These are phyloP conservation scores for Deinandra increscens DNA, from an alignment of 129 eudicot species.

Conservation along the genomic window DNA sequence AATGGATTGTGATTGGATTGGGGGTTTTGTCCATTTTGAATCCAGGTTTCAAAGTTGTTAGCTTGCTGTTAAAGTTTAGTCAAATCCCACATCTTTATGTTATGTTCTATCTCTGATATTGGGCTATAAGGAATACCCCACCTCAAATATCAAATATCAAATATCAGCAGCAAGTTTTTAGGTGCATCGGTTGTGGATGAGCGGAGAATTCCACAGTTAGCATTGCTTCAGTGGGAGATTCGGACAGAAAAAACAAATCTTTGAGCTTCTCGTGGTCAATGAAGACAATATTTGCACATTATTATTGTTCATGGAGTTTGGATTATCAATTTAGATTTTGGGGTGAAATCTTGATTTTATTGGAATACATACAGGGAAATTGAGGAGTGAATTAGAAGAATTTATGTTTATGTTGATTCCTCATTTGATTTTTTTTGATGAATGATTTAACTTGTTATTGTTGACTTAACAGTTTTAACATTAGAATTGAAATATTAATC, in stretches of 20 bases:
- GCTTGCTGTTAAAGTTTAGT: not conserved
- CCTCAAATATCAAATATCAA: too few species aligned
- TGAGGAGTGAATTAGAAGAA: not conserved
- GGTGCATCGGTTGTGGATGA: too few species aligned
- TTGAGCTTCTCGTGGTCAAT: too few species aligned
- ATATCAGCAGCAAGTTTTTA: too few species aligned
- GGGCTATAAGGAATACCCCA: too few species aligned
- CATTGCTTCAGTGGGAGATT: too few species aligned
- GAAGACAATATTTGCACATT: too few species aligned
- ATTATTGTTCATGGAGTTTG: conserved; percentile 17
- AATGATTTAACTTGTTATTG: conserved; percentile 14
- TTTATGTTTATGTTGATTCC: not conserved
- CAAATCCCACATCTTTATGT: too few species aligned
- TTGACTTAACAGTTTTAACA: not conserved
- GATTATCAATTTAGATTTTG: not conserved
- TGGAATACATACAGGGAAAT: not conserved
- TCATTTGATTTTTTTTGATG: not conserved
- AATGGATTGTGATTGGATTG: not conserved
- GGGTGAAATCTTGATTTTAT: not conserved
- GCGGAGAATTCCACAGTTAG: too few species aligned
- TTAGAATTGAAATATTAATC: conserved; percentile 14
- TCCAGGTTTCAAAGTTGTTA: not conserved
- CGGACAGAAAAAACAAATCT: too few species aligned
- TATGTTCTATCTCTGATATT: too few species aligned
- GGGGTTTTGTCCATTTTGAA: not conserved